Evolutionary conservation across 352 stramenopile genomes (phyloP).

Genomic region (Globisporangium okanoganense): DNA sequence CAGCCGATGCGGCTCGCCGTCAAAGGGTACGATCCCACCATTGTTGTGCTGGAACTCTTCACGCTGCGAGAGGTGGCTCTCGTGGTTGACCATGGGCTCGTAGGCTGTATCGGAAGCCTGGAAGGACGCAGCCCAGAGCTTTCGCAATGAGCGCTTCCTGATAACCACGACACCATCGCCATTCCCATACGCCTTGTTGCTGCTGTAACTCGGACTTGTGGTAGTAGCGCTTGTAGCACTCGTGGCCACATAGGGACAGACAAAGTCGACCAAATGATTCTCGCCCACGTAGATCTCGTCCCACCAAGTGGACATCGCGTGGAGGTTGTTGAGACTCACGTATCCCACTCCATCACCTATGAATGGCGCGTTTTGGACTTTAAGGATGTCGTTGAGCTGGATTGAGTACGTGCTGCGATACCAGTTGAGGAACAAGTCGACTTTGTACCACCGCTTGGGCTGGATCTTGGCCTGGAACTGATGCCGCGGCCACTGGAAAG

Average conservation of each 20-base stretch:
- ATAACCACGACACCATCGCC: slow-evolving; percentile 33
- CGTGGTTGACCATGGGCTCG: slow-evolving; percentile 78
- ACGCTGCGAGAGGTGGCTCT: slow-evolving; percentile 79
- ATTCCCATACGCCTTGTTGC: slow-evolving; percentile 10
- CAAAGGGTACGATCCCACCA: slow-evolving; percentile 73
- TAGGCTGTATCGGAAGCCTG: slow-evolving; percentile 37
- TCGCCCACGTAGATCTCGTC: slow-evolving; percentile 95
- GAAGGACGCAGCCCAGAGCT: slow-evolving; percentile 42
- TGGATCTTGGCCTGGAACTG: slow-evolving; percentile 53
- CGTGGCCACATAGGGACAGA: slow-evolving; percentile 56
- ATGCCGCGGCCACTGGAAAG: slow-evolving; percentile 44
- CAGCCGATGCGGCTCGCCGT: slow-evolving; percentile 75
- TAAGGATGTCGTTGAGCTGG: slow-evolving; percentile 88
- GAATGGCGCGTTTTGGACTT: slow-evolving; percentile 64
- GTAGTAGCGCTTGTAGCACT: background rate
- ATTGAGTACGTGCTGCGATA: slow-evolving; percentile 73
- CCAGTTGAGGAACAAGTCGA: slow-evolving; percentile 93
- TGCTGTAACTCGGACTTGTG: background rate
- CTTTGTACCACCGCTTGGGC: slow-evolving; percentile 90
- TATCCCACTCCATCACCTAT: slow-evolving; percentile 28
- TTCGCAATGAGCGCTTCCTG: slow-evolving; percentile 39
- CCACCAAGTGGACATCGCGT: slow-evolving; percentile 89
- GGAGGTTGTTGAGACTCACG: slow-evolving; percentile 81
- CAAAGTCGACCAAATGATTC: slow-evolving; percentile 90
- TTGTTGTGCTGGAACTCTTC: slow-evolving; percentile 79